Base-by-base conservation (phyloP, 371 early-diverging fungal genomes). In the Mucor piriformis region DNA sequence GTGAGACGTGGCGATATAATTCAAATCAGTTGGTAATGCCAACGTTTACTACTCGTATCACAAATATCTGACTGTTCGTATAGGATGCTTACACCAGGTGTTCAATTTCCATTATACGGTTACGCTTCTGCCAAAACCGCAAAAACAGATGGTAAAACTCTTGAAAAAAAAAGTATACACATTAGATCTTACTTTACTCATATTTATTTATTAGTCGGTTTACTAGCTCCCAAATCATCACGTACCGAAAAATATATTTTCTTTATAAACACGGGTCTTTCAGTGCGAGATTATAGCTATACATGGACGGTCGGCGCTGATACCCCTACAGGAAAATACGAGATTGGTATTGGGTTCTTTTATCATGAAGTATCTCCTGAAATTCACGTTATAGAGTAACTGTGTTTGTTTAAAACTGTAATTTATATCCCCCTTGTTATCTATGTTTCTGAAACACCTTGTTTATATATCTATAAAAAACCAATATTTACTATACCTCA, bases 51-150 rank as follows among this genome's bases (percentile, higher is more conserved):
- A 15, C 15, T 38, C n/a, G 15, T 43, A 8, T 43, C 6, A 20
- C 20, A 6, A 16, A 20, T 43, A 20, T 21, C 18, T 43, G 3
- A 43, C n/a, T 20, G 18, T 18, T 42, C 16, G 20, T 8, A 43
- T 43, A 66, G 66, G 66, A 50, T 35, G 10, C 15, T 66, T 6
- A 44, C 38, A 34, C 62, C 66, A 18, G 56, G 57, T 16, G 55
- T 61, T 15, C 34, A 57, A 16, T 57, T 54, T 25, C 66, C 66
- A 23, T 25, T 66, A 15, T 66, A 66, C 44, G 66, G 66, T 11
- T 66, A 66, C 40, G 66, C 66, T 18, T 61, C 61, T 24, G 51
- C 66, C 18, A 65, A 29, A 32, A 54, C 61, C 13, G 49, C 61
- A 29, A 50, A 46, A 23, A 65, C 65, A 35, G 61, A 60, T 43